A percentile compares a stretch with the other conserved stretches of the same genome.
Evolutionary conservation across 352 stramenopile species (phyloP).

Genomic region (Pythium guiyangense): DNA sequence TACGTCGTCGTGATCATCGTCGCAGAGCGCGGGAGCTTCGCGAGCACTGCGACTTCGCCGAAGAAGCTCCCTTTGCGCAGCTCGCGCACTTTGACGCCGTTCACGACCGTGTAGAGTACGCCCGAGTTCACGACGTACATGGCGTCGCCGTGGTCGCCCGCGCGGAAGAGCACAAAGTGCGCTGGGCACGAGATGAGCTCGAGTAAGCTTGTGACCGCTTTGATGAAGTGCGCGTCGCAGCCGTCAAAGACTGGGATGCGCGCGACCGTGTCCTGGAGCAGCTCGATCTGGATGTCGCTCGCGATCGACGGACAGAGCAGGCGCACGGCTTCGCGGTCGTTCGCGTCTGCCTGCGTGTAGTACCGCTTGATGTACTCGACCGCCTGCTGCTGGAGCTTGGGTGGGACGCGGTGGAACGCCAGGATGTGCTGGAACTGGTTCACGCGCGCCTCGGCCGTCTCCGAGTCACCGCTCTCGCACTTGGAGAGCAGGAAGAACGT

Average conservation of each 20-base stretch:
- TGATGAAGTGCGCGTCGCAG: conserved; percentile 55
- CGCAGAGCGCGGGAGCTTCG: conserved; percentile 49
- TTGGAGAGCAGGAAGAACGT: conserved; percentile 77
- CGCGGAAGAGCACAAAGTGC: conserved; percentile 48
- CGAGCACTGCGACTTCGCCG: conserved; percentile 61
- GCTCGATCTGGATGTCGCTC: conserved; percentile 63
- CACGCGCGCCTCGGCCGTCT: conserved; percentile 54
- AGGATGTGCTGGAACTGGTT: conserved; percentile 68
- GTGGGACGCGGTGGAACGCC: conserved; percentile 56
- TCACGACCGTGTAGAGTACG: conserved; percentile 52
- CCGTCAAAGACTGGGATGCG: conserved; percentile 54
- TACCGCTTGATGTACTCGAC: conserved; percentile 68
- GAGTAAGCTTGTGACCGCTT: conserved; percentile 47
- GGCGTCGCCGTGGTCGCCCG: conserved; percentile 56
- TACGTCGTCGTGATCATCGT: conserved; percentile 63
- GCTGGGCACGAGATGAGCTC: conserved; percentile 52
- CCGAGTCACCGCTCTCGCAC: conserved; percentile 48
- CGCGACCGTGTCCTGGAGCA: conserved; percentile 46
- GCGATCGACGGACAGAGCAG: conserved; percentile 64
- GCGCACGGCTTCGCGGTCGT: conserved; percentile 54
- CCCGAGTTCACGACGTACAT: conserved; percentile 72
- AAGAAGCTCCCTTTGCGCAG: conserved; percentile 65
- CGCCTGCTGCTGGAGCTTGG: conserved; percentile 37
- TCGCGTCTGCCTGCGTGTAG: conserved; percentile 55
- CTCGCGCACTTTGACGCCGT: conserved; percentile 63